A percentile compares a stretch with the other conserved stretches of the same genome.
Conservation (phyloP, 1,284 basidiomycete genomes). For the Trichosporon sp. region DNA sequence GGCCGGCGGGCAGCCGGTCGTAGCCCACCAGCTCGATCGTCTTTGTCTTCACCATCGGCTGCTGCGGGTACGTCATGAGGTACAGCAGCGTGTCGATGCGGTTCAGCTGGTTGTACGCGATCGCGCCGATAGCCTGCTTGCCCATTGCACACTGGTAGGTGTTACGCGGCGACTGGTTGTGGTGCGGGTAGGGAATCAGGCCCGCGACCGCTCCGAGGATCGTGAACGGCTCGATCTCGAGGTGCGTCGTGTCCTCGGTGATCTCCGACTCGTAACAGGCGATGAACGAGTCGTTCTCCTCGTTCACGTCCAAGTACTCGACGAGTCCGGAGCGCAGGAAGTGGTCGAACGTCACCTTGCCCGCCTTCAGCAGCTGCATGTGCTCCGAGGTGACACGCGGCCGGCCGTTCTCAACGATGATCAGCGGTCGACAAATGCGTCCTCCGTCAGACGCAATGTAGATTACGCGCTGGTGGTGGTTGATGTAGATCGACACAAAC, state of each 20-base stretch:
- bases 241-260: slow-evolving; percentile 76
- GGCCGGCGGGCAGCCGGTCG: slow-evolving; percentile 92
- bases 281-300: slow-evolving; percentile 97
- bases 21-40: slow-evolving; percentile 97
- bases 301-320: slow-evolving; percentile 98
- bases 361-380: slow-evolving; percentile 76
- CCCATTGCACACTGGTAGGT: slow-evolving; percentile 99
- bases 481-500: slow-evolving; percentile 96
- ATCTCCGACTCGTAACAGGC: slow-evolving; percentile 92
- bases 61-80: slow-evolving; percentile 97
- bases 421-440: slow-evolving; percentile 95
- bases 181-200: slow-evolving; percentile 97
- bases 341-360: slow-evolving; percentile 81
- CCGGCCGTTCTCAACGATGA: slow-evolving; percentile 84
- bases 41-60: slow-evolving; percentile 99
- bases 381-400: slow-evolving; percentile 78
- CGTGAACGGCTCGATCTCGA: slow-evolving; percentile 99
- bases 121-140: slow-evolving; percentile 99
- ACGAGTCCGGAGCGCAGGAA: slow-evolving; percentile 94
- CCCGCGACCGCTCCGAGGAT: slow-evolving; percentile 96
- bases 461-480: slow-evolving; percentile 89
- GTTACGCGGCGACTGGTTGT: slow-evolving; percentile 98
- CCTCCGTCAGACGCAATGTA: slow-evolving; percentile 98
- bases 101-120: slow-evolving; percentile 96
- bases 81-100: slow-evolving; percentile 98